Base-by-base conservation (phyloP, 2,329 filamentous ascomycete species). In the Sordariomycetes sp. region DNA sequence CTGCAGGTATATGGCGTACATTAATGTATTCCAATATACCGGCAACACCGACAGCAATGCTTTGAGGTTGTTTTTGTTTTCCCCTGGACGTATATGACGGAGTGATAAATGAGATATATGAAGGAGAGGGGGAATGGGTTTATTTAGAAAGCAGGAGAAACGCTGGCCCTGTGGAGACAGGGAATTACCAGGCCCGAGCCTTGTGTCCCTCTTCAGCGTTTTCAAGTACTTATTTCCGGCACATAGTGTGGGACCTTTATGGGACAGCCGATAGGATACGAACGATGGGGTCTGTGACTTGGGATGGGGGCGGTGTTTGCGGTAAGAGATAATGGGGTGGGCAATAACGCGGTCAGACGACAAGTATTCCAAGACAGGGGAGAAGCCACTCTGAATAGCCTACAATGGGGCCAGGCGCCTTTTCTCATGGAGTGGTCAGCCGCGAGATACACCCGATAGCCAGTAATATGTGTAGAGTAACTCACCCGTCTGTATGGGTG, bases 201-300 rank as follows among this genome's bases (percentile, higher is more conserved):
- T 52, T 24, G 48, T 56, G 55, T 42, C 55, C 28, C 55, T 35
- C 55, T 22, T 52, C n/a, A 22, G 45, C 34, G 51, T 52, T 34
- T 52, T 17, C 15, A 25, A 52, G 51, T 52, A 52, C 24, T 32
- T 32, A 52, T 28, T 52, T 52, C 25, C 25, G 51, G 51, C 13
- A 52, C 51, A 52, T 10, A 13, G 51, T 20, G 51, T 52, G 51
- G 51, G 51, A 32, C 28, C 51, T 5, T 25, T 32, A 28, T 34
- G 24, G 51, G 24, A 32, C 24, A 32, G 51, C 51, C 51, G 51
- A 34, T 50, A 50, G 45, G 45, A 50, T 22, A n/a, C 22, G 45
- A 50, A 32, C 22, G 5, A 50, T n/a, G 28, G 51, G 12, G 28
- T 52, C 28, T n/a, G 25, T 13, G 51, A 52, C 13, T 34, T 34